phyloP scores from a whole-genome alignment of 2,329 filamentous ascomycete species.

The Talaromyces sp. region DNA sequence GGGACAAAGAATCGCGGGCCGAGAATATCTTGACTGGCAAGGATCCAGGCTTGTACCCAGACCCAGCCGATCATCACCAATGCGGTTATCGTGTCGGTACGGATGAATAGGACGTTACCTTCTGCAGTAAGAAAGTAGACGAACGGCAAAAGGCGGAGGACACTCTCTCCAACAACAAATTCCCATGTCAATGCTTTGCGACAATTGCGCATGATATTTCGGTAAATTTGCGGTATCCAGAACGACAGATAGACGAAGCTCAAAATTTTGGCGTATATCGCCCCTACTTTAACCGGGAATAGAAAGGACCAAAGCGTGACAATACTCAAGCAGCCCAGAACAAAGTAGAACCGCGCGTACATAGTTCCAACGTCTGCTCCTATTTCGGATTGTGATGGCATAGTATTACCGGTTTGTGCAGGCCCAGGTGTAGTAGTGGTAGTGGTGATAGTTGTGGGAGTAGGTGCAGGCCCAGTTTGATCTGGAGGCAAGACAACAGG shows the following conservation, averaged over 20 bases:
- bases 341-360: constrained; percentile 61
- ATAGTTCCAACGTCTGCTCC: constrained; percentile 54
- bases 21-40: constrained; percentile 79
- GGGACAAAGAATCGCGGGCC: constrained; percentile 85
- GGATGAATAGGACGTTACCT: constrained; percentile 77
- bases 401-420: constrained; percentile 19
- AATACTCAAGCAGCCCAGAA: constrained; percentile 56
- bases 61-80: constrained; percentile 69
- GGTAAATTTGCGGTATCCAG: constrained; percentile 87
- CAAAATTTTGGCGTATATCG: constrained; percentile 59
- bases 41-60: constrained; percentile 76
- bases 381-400: constrained; percentile 33
- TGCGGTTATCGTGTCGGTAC: constrained; percentile 64
- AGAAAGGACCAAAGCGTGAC: constrained; percentile 58
- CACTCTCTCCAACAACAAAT: constrained; percentile 80
- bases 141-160: constrained; percentile 73
- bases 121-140: constrained; percentile 77
- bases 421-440: constrained; percentile 16
- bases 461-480: constrained; percentile 49
- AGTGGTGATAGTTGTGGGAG: constrained; percentile 28
- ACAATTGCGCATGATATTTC: constrained; percentile 87
- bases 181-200: constrained; percentile 87
- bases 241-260: constrained; percentile 78
- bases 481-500: constrained; percentile 59
- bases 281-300: constrained; percentile 52